Evolutionary conservation across 202 grass and related monocot species (phyloP).

Genomic region (Schoenoplectus triqueter): DNA sequence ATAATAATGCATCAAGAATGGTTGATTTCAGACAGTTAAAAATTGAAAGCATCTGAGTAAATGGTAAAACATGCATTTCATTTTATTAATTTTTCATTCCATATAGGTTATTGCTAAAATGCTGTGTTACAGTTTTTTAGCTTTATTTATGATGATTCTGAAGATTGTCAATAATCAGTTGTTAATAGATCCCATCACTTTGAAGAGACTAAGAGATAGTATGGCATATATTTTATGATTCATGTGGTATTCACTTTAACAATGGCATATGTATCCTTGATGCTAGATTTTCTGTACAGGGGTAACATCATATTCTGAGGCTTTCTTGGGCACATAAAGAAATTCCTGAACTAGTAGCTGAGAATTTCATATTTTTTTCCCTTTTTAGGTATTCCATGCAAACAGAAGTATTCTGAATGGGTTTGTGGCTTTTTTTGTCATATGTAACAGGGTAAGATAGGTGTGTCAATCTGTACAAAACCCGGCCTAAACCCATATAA

Average conservation of each 20-base stretch:
- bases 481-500: too few relatives aligned
- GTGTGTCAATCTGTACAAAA: too few relatives aligned
- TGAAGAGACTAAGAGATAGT: not conserved
- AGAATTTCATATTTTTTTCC: not conserved
- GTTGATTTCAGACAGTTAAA: not conserved
- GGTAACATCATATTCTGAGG: not conserved
- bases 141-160: not conserved
- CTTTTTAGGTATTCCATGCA: constrained; percentile 67
- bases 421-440: too few relatives aligned
- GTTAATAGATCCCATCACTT: not conserved
- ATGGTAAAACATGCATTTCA: not conserved
- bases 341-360: constrained; percentile 2
- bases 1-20: not conserved
- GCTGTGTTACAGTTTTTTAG: not conserved
- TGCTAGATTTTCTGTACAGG: not conserved
- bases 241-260: not conserved
- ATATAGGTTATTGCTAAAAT: constrained; percentile 8
- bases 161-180: not conserved
- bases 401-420: constrained; percentile 78
- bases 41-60: not conserved
- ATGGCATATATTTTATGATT: not conserved
- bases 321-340: not conserved
- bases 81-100: not conserved
- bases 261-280: not conserved
- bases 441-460: too few relatives aligned